Conservation (phyloP, 2,329 filamentous ascomycete species). For the Purpureocillium takamizusanense region DNA sequence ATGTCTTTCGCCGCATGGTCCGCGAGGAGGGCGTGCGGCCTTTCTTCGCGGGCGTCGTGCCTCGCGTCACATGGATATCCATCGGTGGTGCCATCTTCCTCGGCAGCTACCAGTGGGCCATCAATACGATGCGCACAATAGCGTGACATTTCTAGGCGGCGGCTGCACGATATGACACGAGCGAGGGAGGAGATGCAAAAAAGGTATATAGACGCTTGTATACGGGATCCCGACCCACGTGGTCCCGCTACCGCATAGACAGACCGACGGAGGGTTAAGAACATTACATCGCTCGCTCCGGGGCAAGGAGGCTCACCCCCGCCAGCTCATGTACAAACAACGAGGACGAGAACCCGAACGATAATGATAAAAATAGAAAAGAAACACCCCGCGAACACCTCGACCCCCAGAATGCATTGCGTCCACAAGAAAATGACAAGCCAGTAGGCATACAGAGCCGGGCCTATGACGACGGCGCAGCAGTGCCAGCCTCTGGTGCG, state of each 20-base stretch:
- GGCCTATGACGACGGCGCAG: neutral
- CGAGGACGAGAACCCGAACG: too few species aligned
- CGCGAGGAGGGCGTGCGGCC: slow-evolving; percentile 53
- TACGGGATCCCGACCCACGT: neutral
- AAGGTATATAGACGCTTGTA: slow-evolving; percentile 3
- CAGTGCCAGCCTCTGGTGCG: slow-evolving; percentile 8
- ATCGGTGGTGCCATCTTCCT: slow-evolving; percentile 90
- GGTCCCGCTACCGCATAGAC: too few species aligned
- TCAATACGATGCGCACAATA: slow-evolving; percentile 52
- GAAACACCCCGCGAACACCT: too few species aligned
- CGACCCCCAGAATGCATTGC: too few species aligned
- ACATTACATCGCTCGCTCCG: too few species aligned
- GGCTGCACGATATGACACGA: slow-evolving; percentile 5
- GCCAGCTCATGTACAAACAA: neutral
- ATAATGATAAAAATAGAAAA: too few species aligned
- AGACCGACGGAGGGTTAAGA: too few species aligned
- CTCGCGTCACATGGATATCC: slow-evolving; percentile 89
- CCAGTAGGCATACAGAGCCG: too few species aligned
- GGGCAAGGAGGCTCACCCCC: neutral
- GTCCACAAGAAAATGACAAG: too few species aligned
- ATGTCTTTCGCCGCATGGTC: slow-evolving; percentile 56
- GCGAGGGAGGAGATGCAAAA: neutral
- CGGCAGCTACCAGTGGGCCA: slow-evolving; percentile 84
- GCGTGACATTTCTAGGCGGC: slow-evolving; percentile 3
- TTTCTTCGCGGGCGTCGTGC: slow-evolving; percentile 70